Conservation (phyloP, 2,329 filamentous ascomycete genomes). For the Fusarium equiseti region DNA sequence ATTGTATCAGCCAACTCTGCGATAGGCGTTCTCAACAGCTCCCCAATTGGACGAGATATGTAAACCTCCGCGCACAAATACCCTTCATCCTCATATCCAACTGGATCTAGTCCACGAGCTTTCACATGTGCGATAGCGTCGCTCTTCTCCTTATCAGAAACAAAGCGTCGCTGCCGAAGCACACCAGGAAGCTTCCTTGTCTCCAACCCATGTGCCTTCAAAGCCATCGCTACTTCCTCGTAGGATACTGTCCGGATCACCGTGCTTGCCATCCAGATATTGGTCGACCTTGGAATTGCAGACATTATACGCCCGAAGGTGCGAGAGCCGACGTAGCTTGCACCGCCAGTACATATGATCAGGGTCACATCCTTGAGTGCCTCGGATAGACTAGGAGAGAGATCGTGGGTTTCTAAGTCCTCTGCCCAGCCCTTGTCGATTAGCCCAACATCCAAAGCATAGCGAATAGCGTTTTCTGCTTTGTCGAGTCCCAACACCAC, state of each 20-base stretch:
- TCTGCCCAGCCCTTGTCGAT: neutral
- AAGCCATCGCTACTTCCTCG: neutral
- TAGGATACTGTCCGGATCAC: neutral
- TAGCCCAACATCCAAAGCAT: neutral
- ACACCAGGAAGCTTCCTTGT: neutral
- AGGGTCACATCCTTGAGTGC: neutral
- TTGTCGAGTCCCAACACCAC: neutral
- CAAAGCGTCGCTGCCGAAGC: neutral
- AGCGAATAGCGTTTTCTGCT: neutral
- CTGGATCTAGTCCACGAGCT: neutral
- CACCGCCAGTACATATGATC: neutral
- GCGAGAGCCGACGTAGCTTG: neutral
- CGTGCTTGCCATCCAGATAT: neutral
- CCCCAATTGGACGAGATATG: neutral
- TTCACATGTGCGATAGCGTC: neutral
- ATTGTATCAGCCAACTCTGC: neutral
- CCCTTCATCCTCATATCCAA: fast-evolving
- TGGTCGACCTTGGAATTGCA: neutral
- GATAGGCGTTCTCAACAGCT: neutral
- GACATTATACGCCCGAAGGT: neutral
- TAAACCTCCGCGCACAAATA: neutral
- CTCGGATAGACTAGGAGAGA: fast-evolving
- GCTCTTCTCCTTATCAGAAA: neutral
- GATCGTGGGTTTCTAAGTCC: neutral
- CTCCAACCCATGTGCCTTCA: neutral